Evolutionary conservation across 768 basidiomycete species (phyloP), one percentile per base, ranked within the genome.

Genomic region (Dentipellis sp.): DNA sequence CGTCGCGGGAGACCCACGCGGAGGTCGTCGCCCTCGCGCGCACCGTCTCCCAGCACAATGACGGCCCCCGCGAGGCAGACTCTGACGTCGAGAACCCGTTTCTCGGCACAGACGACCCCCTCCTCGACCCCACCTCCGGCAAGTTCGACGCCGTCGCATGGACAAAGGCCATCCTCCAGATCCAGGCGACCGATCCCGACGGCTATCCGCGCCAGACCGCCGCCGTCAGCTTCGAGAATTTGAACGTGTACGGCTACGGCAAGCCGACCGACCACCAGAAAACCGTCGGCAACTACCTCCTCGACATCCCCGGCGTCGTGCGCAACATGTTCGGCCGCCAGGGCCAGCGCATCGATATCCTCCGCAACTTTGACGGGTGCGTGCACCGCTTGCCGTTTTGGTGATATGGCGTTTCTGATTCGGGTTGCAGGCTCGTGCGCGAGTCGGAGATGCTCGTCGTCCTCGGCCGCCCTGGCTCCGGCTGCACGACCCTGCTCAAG

Each of bases 401-500:
- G 14, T 42, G 1, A 42, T 42, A 5, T 14, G 12, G 10, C 40
- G 4, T 42, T 42, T 36, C 22, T 29, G 11, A 52, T 19, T n/a
- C 21, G 11, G 29, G 14, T 35, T 16, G 51, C 34, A 52, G 51
- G 9, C 73, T 80, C 1, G 74, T 88, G 11, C 74, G 78, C 40
- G 40, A 42, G 40, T 42, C 40, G 5, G 40, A 42, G 40, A 88
- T 49, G 17, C 47, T 49, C 12, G 87, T 94, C 16, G 91, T 93
- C 10, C 79, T 94, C 22, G 92, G 92, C 22, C 78, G 90, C 34
- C 92, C 92, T 0, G 88, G 88, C 12, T 83, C 89, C 0, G 92
- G 93, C 2, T 94, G 92, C 66, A 83, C 79, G 29, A 91, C 93
- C 0, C 75, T 97, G 51, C 79, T 97, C 54, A 92, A 92, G 68